These are phyloP conservation scores for Vitis cinerea DNA, from an alignment of 164 flowering plant species.

Conservation along the genomic window DNA sequence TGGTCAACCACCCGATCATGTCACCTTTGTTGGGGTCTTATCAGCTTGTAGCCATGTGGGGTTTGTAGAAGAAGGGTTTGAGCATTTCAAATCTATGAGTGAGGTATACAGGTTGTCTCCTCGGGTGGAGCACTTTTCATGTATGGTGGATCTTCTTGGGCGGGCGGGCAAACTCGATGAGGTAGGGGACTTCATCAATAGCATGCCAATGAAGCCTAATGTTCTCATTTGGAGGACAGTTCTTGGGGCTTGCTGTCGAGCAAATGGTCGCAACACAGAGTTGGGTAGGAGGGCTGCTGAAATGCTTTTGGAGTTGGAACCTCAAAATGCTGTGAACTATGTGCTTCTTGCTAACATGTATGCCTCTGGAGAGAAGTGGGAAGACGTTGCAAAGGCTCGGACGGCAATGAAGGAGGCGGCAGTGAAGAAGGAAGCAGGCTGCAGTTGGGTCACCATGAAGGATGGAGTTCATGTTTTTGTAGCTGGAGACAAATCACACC, in stretches of 20 bases:
- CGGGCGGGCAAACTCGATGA: slow-evolving; percentile 68
- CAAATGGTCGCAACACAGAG: slow-evolving; percentile 47
- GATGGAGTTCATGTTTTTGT: slow-evolving; percentile 89
- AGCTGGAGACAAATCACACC: slow-evolving; percentile 81
- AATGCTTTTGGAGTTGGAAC: slow-evolving; percentile 80
- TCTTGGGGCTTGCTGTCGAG: slow-evolving; percentile 68
- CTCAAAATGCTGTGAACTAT: slow-evolving; percentile 76
- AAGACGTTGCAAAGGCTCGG: slow-evolving; percentile 59
- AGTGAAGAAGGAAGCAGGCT: slow-evolving; percentile 83
- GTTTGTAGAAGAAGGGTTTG: slow-evolving; percentile 59
- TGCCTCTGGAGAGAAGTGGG: slow-evolving; percentile 84
- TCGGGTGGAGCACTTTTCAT: slow-evolving; percentile 76
- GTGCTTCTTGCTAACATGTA: slow-evolving; percentile 82
- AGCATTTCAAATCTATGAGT: slow-evolving; percentile 75
- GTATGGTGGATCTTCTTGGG: slow-evolving; percentile 89
- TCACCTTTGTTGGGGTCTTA: slow-evolving; percentile 90
- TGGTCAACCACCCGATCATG: slow-evolving; percentile 74
- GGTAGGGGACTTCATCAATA: slow-evolving; percentile 60
- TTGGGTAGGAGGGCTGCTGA: slow-evolving; percentile 67
- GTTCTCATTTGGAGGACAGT: slow-evolving; percentile 82
- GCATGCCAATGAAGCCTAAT: slow-evolving; percentile 77
- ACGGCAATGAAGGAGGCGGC: slow-evolving; percentile 51
- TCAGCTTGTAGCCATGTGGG: slow-evolving; percentile 97
- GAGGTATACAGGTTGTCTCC: slow-evolving; percentile 53
- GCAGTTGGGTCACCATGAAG: slow-evolving; percentile 91